These are phyloP conservation scores for Selaginella tamariscina DNA, from an alignment of 75 land plant species.

Conservation along the genomic window DNA sequence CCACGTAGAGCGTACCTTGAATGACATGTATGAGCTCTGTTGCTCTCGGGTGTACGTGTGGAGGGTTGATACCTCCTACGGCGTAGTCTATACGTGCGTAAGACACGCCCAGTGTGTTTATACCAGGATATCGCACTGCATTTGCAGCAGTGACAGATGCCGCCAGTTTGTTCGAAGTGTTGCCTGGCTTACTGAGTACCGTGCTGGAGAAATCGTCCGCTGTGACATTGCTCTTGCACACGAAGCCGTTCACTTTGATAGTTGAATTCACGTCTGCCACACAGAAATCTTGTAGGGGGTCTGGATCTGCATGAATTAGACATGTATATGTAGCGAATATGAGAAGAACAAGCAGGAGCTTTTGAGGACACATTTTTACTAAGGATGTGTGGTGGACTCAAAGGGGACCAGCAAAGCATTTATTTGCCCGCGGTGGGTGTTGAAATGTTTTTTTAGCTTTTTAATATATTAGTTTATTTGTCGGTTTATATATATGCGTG, in stretches of 20 bases:
- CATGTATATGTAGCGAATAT: too few relatives aligned
- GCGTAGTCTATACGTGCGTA: background rate
- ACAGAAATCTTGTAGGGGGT: constrained; percentile 7
- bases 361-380: too few relatives aligned
- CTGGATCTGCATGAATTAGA: constrained; percentile 5
- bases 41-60: constrained; percentile 4
- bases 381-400: too few relatives aligned
- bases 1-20: background rate
- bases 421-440: too few relatives aligned
- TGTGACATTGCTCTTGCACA: background rate
- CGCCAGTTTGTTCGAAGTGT: constrained; percentile 5
- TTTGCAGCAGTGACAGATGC: background rate
- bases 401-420: too few relatives aligned
- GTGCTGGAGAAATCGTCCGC: background rate
- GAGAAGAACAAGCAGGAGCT: too few relatives aligned
- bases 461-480: too few relatives aligned
- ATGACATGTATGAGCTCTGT: background rate
- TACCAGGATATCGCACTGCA: background rate
- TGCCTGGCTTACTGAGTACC: background rate
- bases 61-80: background rate
- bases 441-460: too few relatives aligned
- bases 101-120: constrained; percentile 3
- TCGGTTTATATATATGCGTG: too few relatives aligned
- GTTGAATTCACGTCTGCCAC: background rate
- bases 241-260: background rate